Conservation (phyloP, 192 early-diverging fungal species). For the Phlyctochytrium bullatum region DNA sequence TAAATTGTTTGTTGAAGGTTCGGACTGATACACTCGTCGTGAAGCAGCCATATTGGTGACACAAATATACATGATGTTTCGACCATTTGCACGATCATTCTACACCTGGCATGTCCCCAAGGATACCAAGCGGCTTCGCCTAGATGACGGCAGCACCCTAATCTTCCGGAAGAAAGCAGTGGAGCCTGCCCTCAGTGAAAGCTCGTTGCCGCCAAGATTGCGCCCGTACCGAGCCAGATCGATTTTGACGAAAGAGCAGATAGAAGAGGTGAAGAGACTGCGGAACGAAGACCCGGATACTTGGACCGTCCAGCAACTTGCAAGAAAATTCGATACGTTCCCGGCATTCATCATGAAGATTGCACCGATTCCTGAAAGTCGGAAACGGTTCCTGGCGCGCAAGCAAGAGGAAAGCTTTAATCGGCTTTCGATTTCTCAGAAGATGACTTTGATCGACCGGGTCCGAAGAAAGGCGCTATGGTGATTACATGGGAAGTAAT, state of each 20-base stretch:
- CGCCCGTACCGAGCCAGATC: constrained; percentile 14
- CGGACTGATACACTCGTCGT: too few relatives aligned
- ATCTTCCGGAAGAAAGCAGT: constrained; percentile 21
- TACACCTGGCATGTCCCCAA: constrained; percentile 45
- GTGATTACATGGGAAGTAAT: constrained; percentile 20
- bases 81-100: too few relatives aligned
- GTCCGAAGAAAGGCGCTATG: constrained; percentile 47
- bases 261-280: constrained; percentile 23
- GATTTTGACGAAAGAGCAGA: constrained; percentile 25
- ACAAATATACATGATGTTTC: too few relatives aligned
- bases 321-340: background rate
- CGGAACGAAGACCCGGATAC: constrained; percentile 29
- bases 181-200: background rate
- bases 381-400: constrained; percentile 26
- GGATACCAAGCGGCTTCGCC: constrained; percentile 32
- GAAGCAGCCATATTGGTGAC: too few relatives aligned
- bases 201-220: constrained; percentile 28
- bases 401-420: constrained; percentile 34
- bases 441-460: constrained; percentile 42
- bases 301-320: constrained; percentile 25
- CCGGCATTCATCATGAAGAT: constrained; percentile 26
- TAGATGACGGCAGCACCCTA: constrained; percentile 45
- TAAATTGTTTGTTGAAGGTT: too few relatives aligned
- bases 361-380: constrained; percentile 15
- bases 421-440: constrained; percentile 33